Base-by-base conservation (phyloP, 176 grass and related monocot genomes). In the Triticum dicoccoides region DNA sequence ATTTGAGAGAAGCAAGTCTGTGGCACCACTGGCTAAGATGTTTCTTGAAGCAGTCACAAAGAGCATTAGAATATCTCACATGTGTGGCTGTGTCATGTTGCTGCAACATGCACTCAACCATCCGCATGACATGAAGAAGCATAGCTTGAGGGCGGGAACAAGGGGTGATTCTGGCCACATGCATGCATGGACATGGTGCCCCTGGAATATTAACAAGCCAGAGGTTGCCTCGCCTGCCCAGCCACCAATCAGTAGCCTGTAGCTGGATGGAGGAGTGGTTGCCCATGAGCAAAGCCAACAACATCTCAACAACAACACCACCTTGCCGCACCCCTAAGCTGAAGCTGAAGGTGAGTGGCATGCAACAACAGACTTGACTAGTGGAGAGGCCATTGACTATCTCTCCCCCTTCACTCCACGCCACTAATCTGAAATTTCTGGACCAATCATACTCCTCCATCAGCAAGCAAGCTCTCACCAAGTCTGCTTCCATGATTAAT, bases 71-170 rank as follows among this genome's bases (percentile, higher is more conserved):
- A 63, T 61, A 81, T 81, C 20, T 61, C 14, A 9, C 0, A 8
- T 59, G 33, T 45, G 29, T 30, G 29, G 29, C 29, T 30, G 29
- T 30, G 11, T 47, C 6, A 11, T 59, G 47, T 15, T 77, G 70
- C 13, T 51, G 65, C 80, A 25, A 58, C 73, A 90, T 81, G 75
- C 41, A 84, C 33, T 68, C 59, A 74, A 45, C 20, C 41, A 11
- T 44, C 0, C 0, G 13, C 42, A 83, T 37, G 61, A 33, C 41
- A 44, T 44, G 10, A 39, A 39, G 38, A 39, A 39, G 38, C 73
- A 63, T 73, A 65, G 54, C 89, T 91, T 87, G 89, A 80, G 51
- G 38, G 62, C 29, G 81, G 89, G 89, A 84, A 87, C 85, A 84
- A 76, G 73, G 82, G 79, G 56, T 54, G 72, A 90, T 86, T 83